These are phyloP conservation scores for Coemansia sp. DNA, from an alignment of 192 early-diverging fungal species.

Conservation along the genomic window DNA sequence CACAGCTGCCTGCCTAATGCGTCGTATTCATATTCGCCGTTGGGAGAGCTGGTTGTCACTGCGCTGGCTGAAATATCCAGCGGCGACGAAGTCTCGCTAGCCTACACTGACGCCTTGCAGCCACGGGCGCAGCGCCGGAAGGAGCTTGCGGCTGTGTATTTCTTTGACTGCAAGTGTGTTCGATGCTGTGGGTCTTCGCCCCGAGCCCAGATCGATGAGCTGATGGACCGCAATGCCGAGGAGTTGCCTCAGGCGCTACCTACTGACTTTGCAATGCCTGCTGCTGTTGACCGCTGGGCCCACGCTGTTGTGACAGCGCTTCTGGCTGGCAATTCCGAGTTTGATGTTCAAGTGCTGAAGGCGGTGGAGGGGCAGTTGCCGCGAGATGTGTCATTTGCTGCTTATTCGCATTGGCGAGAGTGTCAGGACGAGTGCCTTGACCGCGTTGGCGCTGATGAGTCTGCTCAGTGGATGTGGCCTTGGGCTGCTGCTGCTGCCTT, in stretches of 20 bases:
- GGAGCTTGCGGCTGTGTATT: conserved; percentile 36
- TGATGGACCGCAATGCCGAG: conserved; percentile 23
- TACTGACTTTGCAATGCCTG: conserved; percentile 26
- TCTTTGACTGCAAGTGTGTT: conserved; percentile 42
- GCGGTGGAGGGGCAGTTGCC: conserved; percentile 4
- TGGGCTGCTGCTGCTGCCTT: conserved; percentile 37
- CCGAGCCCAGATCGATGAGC: conserved; percentile 23
- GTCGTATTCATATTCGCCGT: conserved; percentile 8
- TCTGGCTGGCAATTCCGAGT: background rate
- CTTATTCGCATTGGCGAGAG: conserved; percentile 50
- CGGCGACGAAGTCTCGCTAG: conserved; percentile 39
- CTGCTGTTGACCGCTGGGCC: conserved; percentile 30
- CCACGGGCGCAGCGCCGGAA: conserved; percentile 30
- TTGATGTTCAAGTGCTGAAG: conserved; percentile 8
- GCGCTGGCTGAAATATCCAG: conserved; percentile 30
- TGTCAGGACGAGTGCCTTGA: conserved; percentile 53
- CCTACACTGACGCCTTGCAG: conserved; percentile 36
- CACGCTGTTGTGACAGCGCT: conserved; percentile 4
- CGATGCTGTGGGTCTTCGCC: conserved; percentile 17
- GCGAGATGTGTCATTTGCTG: conserved; percentile 39
- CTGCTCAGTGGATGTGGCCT: background rate
- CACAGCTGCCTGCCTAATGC: conserved; percentile 53
- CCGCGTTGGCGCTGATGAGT: conserved; percentile 1
- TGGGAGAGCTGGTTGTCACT: conserved; percentile 27
- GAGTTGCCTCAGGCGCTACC: conserved; percentile 27